Base-by-base conservation (phyloP, 345 rosid species). In the Mercurialis annua region DNA sequence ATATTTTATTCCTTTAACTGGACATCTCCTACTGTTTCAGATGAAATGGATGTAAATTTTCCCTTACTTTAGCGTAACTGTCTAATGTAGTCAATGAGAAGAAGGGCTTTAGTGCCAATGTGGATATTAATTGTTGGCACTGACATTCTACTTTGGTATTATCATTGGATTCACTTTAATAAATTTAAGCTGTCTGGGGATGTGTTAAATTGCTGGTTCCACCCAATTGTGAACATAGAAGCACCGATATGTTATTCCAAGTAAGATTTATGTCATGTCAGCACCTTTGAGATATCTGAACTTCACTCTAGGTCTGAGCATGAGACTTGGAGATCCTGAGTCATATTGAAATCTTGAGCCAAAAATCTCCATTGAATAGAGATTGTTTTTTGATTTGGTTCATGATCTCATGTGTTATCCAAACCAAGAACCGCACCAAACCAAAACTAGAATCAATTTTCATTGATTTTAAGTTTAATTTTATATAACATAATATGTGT, bases 101-200 rank as follows among this genome's bases (percentile, higher is more conserved):
- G 31, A 42, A 46, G 40, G 49, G n/a, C 14, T 4, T 23, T 4
- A n/a, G 21, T 10, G 17, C 33, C 24, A 15, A 18, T 0, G 23
- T 16, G 21, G 12, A 60, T 8, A 11, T 36, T 59, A 59, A 11
- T 21, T 12, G 17, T 60, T 5, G 49, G 33, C 49, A 40, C 40
- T 60, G 64, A 20, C 27, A n/a, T 58, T 56, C 38, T 58, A n/a
- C 36, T n/a, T 8, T 42, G 44, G n/a, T 58, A 34, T 58, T 58
- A 17, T 16, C 26, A 18, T 58, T 38, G 16, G 29, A 20, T 36
- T 38, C 14, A 8, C 47, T 59, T 34, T 34, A 36, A 11, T 58
- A 16, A 34, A 59, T n/a, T 1, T 34, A 5, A 36, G n/a, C 47
- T 38, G 10, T 56, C 11, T 16, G 21, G 23, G 21, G 23, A 31